A percentile compares a stretch with the other conserved stretches of the same genome.
phyloP scores from a whole-genome alignment of 768 basidiomycete genomes.

The Pholiota conissans region DNA sequence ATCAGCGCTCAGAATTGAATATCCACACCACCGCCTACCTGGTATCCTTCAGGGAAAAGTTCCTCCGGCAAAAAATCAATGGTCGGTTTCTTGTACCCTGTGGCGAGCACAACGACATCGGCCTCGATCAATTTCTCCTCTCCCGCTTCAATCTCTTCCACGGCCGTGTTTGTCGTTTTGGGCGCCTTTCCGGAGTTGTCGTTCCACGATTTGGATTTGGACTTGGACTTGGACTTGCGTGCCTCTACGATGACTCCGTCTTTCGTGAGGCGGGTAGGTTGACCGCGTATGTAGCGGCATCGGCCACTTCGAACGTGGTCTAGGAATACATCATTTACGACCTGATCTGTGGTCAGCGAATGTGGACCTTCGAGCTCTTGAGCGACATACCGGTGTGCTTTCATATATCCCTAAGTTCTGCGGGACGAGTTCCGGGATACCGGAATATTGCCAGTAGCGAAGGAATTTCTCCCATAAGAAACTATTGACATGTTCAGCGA shows the following conservation, averaged over 20 bases:
- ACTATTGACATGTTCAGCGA: constrained; percentile 26
- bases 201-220: constrained; percentile 19
- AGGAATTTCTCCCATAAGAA: constrained; percentile 50
- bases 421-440: constrained; percentile 44
- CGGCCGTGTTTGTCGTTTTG: constrained; percentile 21
- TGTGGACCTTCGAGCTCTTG: background rate
- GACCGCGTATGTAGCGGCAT: constrained; percentile 48
- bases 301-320: constrained; percentile 39
- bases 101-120: constrained; percentile 53
- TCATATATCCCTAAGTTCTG: constrained; percentile 42
- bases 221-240: constrained; percentile 36
- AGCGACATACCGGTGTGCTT: constrained; percentile 39
- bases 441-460: constrained; percentile 41
- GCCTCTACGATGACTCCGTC: constrained; percentile 36
- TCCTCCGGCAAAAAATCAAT: constrained; percentile 46
- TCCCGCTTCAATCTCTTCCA: constrained; percentile 12
- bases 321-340: constrained; percentile 55
- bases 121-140: constrained; percentile 33
- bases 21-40: constrained; percentile 31
- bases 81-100: constrained; percentile 48
- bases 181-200: constrained; percentile 15
- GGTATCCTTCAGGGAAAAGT: constrained; percentile 50
- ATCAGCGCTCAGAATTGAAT: no score
- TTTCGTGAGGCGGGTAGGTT: constrained; percentile 38
- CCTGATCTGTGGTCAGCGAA: constrained; percentile 18